Evolutionary conservation across 306 rosid species (phyloP), one percentile per base, ranked within the genome.

Genomic region (Dalbergia cochinchinensis): DNA sequence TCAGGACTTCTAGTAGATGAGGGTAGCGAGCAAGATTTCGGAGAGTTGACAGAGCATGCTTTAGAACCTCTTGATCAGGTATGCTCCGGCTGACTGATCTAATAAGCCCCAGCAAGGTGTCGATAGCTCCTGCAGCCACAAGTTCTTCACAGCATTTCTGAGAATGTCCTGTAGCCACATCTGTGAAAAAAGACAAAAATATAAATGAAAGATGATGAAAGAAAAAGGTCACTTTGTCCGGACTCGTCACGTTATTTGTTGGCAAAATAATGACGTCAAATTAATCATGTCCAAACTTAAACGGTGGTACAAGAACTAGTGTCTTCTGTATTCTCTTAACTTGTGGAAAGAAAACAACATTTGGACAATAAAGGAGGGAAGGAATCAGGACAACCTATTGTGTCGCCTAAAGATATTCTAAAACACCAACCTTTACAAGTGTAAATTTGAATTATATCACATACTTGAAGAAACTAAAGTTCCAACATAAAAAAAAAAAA

Each of bases 101-200:
- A 85, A 90, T 91, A 47, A 94, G 97, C 89, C 73, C 81, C 79
- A 94, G 80, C 82, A 94, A 80, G 53, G 88, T 92, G 63, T 73
- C 68, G 26, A 94, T 87, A 11, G 97, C 97, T 78, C 99, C 94
- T 6, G 91, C 97, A 26, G 83, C 88, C 62, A 91, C 99, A 31
- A 94, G 97, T 84, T 86, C 92, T 84, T 94, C 97, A 80, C 97
- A 92, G 63, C 97, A 94, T 86, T 85, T 92, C 83, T 88, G 89
- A 76, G 99, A 94, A 83, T 94, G 91, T 69, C 35, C 83, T 19
- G 97, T 94, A 16, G 99, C 93, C 94, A 84, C 81, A 81, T 94
- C 99, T 94, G 89, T 14, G 63, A 81, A 44, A 64, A 71, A 6
- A 22, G 7, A 22, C 35, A 78, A 37, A 60, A 53, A 45, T 41